Evolutionary conservation across 345 rosid genomes (phyloP).

Genomic region (Geranium brycei): DNA sequence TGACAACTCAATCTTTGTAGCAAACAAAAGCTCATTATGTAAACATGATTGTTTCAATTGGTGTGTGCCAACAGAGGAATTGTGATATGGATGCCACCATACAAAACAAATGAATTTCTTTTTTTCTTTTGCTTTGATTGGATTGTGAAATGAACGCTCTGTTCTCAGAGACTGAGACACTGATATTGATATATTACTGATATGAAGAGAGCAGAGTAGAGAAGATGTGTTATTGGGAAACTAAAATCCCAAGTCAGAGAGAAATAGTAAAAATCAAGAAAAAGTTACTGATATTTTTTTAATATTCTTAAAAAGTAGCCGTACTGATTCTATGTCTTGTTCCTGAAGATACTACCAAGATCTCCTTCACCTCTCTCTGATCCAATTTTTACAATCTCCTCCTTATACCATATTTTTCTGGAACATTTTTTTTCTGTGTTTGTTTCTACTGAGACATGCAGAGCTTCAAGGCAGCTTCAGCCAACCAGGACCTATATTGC

Average conservation of each 20-base stretch:
- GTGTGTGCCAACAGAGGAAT: not conserved
- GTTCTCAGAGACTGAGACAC: not conserved
- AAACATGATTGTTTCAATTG: not conserved
- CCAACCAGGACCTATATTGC: constrained; percentile 38
- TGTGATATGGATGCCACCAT: not conserved
- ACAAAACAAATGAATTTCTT: too few relatives aligned
- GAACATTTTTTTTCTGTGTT: too few relatives aligned
- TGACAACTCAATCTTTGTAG: not conserved
- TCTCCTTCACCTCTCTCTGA: constrained; percentile 8
- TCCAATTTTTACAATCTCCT: not conserved
- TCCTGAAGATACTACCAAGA: constrained; percentile 17
- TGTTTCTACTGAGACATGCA: constrained; percentile 25
- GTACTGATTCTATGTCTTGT: constrained; percentile 22
- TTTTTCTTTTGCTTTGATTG: not conserved
- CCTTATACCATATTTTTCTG: too few relatives aligned
- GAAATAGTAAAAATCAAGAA: not conserved
- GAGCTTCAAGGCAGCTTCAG: constrained; percentile 43
- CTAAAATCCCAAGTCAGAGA: constrained; percentile 64
- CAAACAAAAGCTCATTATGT: not conserved
- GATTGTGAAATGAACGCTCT: not conserved
- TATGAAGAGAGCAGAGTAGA: not conserved
- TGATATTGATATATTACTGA: too few relatives aligned
- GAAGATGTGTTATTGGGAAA: constrained; percentile 36
- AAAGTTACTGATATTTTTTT: not conserved
- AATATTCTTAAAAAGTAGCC: constrained; percentile 2